Percentiles rank a stretch among this genome's conserved stretches.
phyloP scores from a whole-genome alignment of 2,329 filamentous ascomycete genomes.

The Amauroascus verrucosus region DNA sequence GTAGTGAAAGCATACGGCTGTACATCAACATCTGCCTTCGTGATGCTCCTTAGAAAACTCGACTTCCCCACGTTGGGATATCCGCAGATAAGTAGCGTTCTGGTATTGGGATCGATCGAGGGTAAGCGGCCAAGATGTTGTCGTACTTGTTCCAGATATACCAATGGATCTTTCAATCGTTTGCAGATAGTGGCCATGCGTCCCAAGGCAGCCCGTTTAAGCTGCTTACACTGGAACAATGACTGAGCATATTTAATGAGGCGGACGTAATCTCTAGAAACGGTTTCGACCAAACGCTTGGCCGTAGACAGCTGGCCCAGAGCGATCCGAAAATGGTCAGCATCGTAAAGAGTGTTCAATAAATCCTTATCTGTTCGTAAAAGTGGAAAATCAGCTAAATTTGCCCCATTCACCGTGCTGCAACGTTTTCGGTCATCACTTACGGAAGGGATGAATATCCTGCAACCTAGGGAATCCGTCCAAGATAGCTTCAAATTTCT shows the following conservation, averaged over 20 bases:
- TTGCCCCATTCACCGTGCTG: conserved; percentile 17
- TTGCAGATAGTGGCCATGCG: conserved; percentile 97
- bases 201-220: conserved; percentile 90
- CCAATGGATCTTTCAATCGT: conserved; percentile 82
- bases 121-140: conserved; percentile 96
- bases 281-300: conserved; percentile 92
- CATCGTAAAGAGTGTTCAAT: conserved; percentile 97
- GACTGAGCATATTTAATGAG: conserved; percentile 94
- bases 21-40: conserved; percentile 88
- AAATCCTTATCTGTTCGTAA: conserved; percentile 54
- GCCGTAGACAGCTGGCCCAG: conserved; percentile 92
- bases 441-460: conserved; percentile 92
- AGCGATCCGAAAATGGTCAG: conserved; percentile 94
- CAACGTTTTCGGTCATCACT: conserved; percentile 20
- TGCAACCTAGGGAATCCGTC: conserved; percentile 85
- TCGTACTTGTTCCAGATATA: conserved; percentile 92
- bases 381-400: conserved; percentile 13
- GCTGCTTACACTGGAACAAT: conserved; percentile 97
- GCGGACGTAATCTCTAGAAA: conserved; percentile 90
- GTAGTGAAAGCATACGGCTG: conserved; percentile 98
- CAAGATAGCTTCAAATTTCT: conserved; percentile 84
- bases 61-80: conserved; percentile 98
- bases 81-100: conserved; percentile 90
- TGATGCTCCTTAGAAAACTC: conserved; percentile 85
- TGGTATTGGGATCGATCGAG: conserved; percentile 94